Base-by-base conservation (phyloP, 1,139 yeast genomes). In the Fermentozyma sake region DNA sequence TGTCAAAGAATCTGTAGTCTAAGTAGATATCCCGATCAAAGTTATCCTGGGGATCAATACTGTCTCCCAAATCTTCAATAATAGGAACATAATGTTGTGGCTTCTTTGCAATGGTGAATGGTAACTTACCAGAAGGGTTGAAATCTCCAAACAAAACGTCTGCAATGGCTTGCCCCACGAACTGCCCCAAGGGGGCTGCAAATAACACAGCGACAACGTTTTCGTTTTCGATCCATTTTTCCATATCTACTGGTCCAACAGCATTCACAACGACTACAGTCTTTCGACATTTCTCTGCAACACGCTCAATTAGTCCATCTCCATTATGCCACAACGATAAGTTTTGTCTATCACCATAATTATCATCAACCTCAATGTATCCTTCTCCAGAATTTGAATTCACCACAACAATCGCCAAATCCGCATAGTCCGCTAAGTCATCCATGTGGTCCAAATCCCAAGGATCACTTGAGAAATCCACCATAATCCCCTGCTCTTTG, bases 81-180 rank as follows among this genome's bases (percentile, higher is more conserved):
- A 75, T 54, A 13, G 74, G 71, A 15, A 70, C 74, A 40, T 75
- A 75, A 36, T 76, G 79, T 39, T 58, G 68, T 25, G 57, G 60
- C 38, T 72, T 69, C 44, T 62, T 68, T 8, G 83, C 81, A 41
- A 77, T 66, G 2, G 83, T 76, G 41, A 76, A 76, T 1, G 84
- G 82, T 25, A 77, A 57, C 38, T 71, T 67, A 3, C 83, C 84
- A 12, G 79, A 71, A 6, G 83, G 83, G 38, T 72, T 72, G 13
- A 56, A 60, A 22, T 71, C 78, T 2, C 84, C 84, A 52, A 75
- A 77, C 9, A 64, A 38, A 0, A 64, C 61, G 28, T 64, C 69
- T 2, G 68, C 59, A 15, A 64, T 42, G 1, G 68, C 68, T 29
- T 57, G 50, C 2, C 70, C 71, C 16, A 55, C 58, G 37, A 57